Conservation (phyloP, 768 basidiomycete genomes). For the Suillus placidus region DNA sequence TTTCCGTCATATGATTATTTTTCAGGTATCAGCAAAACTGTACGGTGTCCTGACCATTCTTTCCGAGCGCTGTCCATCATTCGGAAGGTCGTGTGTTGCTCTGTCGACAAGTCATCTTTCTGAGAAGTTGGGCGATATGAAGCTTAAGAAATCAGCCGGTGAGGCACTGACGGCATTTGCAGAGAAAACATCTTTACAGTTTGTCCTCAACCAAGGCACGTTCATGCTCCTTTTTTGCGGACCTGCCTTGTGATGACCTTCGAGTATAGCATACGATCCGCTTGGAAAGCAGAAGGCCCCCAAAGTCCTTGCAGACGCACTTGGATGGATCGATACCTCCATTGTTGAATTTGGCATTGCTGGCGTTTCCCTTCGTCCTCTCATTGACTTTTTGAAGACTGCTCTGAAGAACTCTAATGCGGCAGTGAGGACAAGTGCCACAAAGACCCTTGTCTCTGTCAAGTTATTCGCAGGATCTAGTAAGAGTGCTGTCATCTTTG, state of each 20-base stretch:
- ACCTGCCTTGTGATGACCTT: constrained; percentile 17
- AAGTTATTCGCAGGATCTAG: constrained; percentile 90
- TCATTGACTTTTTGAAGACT: constrained; percentile 90
- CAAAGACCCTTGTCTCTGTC: constrained; percentile 88
- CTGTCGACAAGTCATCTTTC: constrained; percentile 78
- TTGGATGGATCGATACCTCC: constrained; percentile 85
- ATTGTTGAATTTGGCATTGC: constrained; percentile 90
- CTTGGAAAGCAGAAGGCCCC: constrained; percentile 96
- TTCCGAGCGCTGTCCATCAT: constrained; percentile 78
- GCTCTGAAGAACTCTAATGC: constrained; percentile 94
- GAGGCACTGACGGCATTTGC: constrained; percentile 83
- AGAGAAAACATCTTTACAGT: constrained; percentile 92
- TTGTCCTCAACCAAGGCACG: constrained; percentile 89
- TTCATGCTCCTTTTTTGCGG: constrained; percentile 14
- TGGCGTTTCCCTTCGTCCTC: constrained; percentile 76
- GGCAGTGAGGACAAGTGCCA: constrained; percentile 89
- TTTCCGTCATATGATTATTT: constrained; percentile 13
- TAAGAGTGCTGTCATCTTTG: constrained; percentile 37
- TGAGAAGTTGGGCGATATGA: constrained; percentile 95
- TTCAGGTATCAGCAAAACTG: constrained; percentile 86
- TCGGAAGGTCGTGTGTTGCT: constrained; percentile 84
- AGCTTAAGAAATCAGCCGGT: constrained; percentile 94
- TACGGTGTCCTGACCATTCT: constrained; percentile 76
- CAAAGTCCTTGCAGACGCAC: constrained; percentile 90
- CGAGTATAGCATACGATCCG: constrained; percentile 80